Evolutionary conservation across 2,329 filamentous ascomycete genomes (phyloP), one percentile per base, ranked within the genome.

Genomic region (Seiridium cupressi): DNA sequence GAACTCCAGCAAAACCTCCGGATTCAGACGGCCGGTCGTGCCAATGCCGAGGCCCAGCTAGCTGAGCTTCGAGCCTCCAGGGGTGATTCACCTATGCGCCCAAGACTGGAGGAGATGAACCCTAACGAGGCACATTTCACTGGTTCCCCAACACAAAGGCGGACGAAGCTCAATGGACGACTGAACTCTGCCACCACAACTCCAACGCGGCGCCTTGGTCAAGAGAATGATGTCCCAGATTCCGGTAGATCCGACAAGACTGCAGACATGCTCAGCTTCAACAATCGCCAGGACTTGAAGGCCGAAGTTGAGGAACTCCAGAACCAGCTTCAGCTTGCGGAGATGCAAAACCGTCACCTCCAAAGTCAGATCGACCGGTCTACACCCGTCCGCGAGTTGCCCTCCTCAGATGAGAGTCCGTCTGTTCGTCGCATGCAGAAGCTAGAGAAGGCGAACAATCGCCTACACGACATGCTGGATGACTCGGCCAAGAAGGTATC

Each of bases 291-390:
- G 88, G 94, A 98, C 71, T 80, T 96, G 61, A 95, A 93, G 69
- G 86, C 92, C 3, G 93, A 98, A 69, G 82, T 97, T 10, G 94
- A 98, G 72, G 89, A 96, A 74, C 83, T 97, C 34, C 94, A 97
- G 72, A 97, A 96, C 72, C 92, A 97, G 72, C 84, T 98, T 56
- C 94, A 98, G 71, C 86, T 98, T 73, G 89, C 90, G 4, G 90
- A 97, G 74, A 97, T 98, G 92, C 91, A 96, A 68, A 97, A 97
- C 75, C 88, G 91, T 40, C 93, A 98, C 69, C 85, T 98, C 5
- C 91, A 97, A 71, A 93, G 87, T 70, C 93, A 97, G 71, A 79
- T 97, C 47, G 90, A 94, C 44, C 86, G 90, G 51, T 79, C 78
- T 8, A 88, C 86, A 0, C 86, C 89, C 3, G 77, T 77, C 5